These are phyloP conservation scores for Leucosporidium yakuticum DNA, from an alignment of 768 basidiomycete species.

Conservation along the genomic window DNA sequence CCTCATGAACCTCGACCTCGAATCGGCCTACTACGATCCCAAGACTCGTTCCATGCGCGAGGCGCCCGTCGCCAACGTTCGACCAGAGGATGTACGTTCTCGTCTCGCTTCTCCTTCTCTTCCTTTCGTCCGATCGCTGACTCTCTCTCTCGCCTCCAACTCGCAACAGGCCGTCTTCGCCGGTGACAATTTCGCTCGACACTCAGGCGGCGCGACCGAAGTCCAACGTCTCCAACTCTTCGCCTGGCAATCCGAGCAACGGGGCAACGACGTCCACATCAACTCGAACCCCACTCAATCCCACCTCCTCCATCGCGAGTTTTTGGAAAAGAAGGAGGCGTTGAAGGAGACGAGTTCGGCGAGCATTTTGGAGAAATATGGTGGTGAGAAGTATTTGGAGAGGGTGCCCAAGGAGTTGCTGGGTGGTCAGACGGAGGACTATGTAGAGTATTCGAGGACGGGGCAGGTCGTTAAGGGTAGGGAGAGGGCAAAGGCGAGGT, in stretches of 20 bases:
- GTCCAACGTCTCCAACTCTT: conserved; percentile 90
- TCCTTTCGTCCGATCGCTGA: conserved; percentile 23
- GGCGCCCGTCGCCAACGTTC: conserved; percentile 69
- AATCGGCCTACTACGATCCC: conserved; percentile 96
- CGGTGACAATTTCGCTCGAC: conserved; percentile 92
- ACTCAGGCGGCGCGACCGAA: conserved; percentile 84
- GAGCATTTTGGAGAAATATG: conserved; percentile 85
- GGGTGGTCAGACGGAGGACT: conserved; percentile 94
- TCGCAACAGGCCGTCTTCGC: conserved; percentile 82
- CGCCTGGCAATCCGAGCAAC: conserved; percentile 90
- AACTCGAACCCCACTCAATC: conserved; percentile 96
- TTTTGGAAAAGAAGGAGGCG: conserved; percentile 84
- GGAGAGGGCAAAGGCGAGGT: conserved; percentile 76
- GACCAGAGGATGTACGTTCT: conserved; percentile 74
- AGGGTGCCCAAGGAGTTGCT: conserved; percentile 82
- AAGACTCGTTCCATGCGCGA: conserved; percentile 99
- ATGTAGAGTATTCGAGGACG: conserved; percentile 90
- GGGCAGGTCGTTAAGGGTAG: conserved; percentile 87
- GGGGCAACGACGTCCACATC: conserved; percentile 90
- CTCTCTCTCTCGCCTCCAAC: background rate
- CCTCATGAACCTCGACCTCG: conserved; percentile 88
- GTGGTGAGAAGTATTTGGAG: conserved; percentile 86
- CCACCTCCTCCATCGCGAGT: conserved; percentile 82
- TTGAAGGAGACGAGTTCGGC: conserved; percentile 81
- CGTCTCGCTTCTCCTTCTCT: conserved; percentile 4